Conservation (phyloP, 371 early-diverging fungal species). For the Mortierella sp. region DNA sequence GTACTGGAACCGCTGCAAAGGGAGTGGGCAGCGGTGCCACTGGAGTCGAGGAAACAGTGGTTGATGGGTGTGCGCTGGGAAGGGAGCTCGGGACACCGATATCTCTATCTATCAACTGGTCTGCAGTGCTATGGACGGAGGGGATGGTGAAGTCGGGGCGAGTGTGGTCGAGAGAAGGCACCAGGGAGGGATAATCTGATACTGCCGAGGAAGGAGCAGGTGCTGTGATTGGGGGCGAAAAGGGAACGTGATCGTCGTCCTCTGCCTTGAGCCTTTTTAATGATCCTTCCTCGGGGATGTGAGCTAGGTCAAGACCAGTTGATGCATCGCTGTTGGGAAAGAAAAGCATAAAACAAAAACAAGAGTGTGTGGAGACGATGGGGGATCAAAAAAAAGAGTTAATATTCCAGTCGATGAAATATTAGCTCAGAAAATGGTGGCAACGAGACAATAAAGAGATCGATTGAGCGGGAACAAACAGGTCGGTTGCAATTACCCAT, state of each 20-base stretch:
- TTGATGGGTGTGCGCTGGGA: constrained; percentile 34
- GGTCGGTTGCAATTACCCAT: constrained; percentile 40
- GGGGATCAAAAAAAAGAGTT: neutral
- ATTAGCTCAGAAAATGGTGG: constrained; percentile 11
- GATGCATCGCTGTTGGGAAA: constrained; percentile 9
- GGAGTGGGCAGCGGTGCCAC: constrained; percentile 36
- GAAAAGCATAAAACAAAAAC: neutral
- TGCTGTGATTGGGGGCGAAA: constrained; percentile 18
- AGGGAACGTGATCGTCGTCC: constrained; percentile 51
- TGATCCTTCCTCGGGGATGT: constrained; percentile 36
- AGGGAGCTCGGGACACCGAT: constrained; percentile 42
- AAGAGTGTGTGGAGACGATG: neutral
- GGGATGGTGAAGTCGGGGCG: constrained; percentile 30
- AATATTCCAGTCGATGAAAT: neutral
- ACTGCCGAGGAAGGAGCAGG: constrained; percentile 20
- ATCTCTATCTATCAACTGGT: constrained; percentile 54
- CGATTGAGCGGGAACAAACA: no score
- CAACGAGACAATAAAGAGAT: neutral
- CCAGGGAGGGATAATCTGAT: constrained; percentile 40
- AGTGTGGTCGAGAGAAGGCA: constrained; percentile 44
- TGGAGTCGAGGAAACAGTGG: constrained; percentile 48
- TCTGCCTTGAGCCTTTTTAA: constrained; percentile 47
- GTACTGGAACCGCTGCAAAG: constrained; percentile 15
- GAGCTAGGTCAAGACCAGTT: constrained; percentile 24
- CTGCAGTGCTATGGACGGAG: constrained; percentile 36